Evolutionary conservation across 768 basidiomycete genomes (phyloP).

Genomic region (Tulasnella calospora): DNA sequence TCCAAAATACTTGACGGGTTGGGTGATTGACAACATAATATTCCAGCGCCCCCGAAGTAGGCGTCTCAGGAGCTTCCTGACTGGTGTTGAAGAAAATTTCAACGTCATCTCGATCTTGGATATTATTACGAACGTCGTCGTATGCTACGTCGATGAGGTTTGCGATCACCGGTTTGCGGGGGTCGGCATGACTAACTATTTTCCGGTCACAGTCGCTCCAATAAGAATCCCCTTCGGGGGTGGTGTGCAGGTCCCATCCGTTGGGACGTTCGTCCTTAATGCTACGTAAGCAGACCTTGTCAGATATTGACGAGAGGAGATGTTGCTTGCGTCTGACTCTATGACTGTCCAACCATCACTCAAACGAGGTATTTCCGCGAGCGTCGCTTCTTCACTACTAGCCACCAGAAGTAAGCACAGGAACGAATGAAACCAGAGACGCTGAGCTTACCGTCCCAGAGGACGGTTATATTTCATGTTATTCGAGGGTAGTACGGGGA

Average conservation of each 20-base stretch:
- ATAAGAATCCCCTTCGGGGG: neutral
- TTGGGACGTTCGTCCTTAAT: neutral
- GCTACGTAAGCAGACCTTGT: neutral
- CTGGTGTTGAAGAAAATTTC: neutral
- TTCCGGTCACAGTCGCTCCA: neutral
- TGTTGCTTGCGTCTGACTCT: neutral
- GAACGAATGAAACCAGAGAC: neutral
- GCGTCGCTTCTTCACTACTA: neutral
- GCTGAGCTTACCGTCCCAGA: neutral
- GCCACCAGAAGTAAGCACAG: no score
- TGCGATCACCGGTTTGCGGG: neutral
- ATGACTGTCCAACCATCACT: neutral
- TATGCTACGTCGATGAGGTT: neutral
- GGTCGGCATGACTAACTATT: neutral
- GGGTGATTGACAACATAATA: slow-evolving; percentile 16
- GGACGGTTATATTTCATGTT: neutral
- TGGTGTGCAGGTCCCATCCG: neutral
- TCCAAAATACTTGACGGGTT: slow-evolving; percentile 13
- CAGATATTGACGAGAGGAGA: neutral
- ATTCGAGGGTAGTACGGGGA: neutral
- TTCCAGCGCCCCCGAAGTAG: neutral
- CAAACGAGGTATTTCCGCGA: neutral
- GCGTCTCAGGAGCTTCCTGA: slow-evolving; percentile 2
- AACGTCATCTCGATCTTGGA: neutral
- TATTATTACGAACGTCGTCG: neutral